These are phyloP conservation scores for Penicillium flavigenum DNA, from an alignment of 495 filamentous ascomycete species.

Conservation along the genomic window DNA sequence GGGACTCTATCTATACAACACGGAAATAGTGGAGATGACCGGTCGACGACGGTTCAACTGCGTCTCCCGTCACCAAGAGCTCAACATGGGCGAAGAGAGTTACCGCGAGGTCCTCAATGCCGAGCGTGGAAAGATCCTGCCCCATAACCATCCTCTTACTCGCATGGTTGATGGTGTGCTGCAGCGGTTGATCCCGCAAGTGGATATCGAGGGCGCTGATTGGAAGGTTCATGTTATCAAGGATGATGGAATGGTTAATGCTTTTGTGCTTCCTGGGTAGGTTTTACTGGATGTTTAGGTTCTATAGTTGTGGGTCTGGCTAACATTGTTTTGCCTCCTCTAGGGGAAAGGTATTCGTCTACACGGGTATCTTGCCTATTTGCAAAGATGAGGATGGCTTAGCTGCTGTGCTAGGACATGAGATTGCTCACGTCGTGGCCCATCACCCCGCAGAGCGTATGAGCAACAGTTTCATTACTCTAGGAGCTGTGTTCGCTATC, in stretches of 20 bases:
- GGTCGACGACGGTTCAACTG: slow-evolving; percentile 82
- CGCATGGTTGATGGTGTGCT: slow-evolving; percentile 66
- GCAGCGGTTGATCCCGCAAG: slow-evolving; percentile 66
- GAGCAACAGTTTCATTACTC: slow-evolving; percentile 58
- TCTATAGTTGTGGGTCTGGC: not conserved
- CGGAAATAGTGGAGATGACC: slow-evolving; percentile 76
- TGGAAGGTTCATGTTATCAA: slow-evolving; percentile 91
- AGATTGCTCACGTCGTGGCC: slow-evolving; percentile 91
- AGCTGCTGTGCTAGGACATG: slow-evolving; percentile 84
- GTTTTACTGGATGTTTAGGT: slow-evolving; percentile 2
- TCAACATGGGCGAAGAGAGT: slow-evolving; percentile 49
- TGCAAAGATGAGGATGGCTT: slow-evolving; percentile 71
- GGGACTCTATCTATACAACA: slow-evolving; percentile 67
- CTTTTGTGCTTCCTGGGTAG: slow-evolving; percentile 83
- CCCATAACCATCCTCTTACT: slow-evolving; percentile 50
- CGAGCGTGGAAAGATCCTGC: slow-evolving; percentile 48
- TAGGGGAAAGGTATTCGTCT: slow-evolving; percentile 90
- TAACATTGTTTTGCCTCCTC: slow-evolving; percentile 6
- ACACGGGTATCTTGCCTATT: slow-evolving; percentile 74
- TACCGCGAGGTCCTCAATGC: slow-evolving; percentile 53
- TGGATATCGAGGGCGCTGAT: slow-evolving; percentile 57
- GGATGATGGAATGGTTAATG: slow-evolving; percentile 63
- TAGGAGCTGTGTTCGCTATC: slow-evolving; percentile 53
- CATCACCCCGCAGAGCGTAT: slow-evolving; percentile 76
- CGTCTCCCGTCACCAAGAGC: slow-evolving; percentile 56